Evolutionary conservation across 2,329 filamentous ascomycete species (phyloP), one percentile per base, ranked within the genome.

Genomic region (Colletotrichum plurivorum): DNA sequence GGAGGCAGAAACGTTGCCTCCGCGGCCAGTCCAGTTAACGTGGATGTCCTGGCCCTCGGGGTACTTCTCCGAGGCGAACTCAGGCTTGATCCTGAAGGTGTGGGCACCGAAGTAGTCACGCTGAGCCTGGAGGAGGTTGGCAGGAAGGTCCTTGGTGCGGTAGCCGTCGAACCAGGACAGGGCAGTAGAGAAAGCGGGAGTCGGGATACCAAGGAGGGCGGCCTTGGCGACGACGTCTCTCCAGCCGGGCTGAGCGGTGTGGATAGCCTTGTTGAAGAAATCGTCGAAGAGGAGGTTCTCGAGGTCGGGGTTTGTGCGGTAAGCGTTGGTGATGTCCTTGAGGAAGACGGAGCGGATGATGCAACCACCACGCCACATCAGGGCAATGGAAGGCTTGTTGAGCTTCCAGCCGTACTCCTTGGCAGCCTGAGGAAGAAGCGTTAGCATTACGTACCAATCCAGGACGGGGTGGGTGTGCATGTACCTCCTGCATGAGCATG

Each of bases 281-380:
- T 97, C 93, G 83, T 97, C 94, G 84, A 98, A 99, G 76, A 99
- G 90, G 76, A 99, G 87, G 90, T 99, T 99, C 91, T 98, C 93
- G 74, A 99, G 93, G 74, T 98, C 93, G 74, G 94, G 93, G 88
- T 98, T 91, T 76, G 89, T 91, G 85, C 95, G 95, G 91, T 98
- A 99, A 62, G 96, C 96, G 74, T 92, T 92, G 77, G 96, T 99
- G 86, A 99, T 99, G 83, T 99, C 95, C 92, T 98, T 98, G 75
- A 99, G 88, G 94, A 99, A 99, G 80, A 99, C 96, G 74, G 96
- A 98, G 84, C 96, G 95, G 87, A 99, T 99, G 78, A 99, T 99
- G 90, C 96, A 99, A 77, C 96, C 96, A 87, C 96, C 96, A 83
- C 96, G 94, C 96, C 96, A 99, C 96, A 99, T 99, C 81, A 99